Evolutionary conservation across 306 rosid genomes (phyloP).

Genomic region (Trifolium dubium): DNA sequence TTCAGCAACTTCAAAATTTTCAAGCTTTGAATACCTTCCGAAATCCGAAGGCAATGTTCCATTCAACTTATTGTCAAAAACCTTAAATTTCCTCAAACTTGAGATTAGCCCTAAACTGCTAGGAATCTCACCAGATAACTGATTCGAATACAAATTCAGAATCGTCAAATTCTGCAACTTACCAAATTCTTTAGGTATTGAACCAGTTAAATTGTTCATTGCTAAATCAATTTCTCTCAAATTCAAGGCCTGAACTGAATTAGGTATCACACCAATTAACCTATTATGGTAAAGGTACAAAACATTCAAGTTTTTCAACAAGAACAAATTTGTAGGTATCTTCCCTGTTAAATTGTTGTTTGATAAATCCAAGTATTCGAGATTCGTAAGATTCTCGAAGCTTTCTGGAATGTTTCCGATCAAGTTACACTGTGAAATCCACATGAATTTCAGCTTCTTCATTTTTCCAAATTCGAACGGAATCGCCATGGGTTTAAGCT

Average conservation of each 20-base stretch:
- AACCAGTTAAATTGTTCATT: constrained; percentile 68
- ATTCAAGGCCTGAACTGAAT: constrained; percentile 53
- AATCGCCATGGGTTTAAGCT: constrained; percentile 45
- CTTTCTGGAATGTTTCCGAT: constrained; percentile 64
- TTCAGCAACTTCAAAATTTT: constrained; percentile 60
- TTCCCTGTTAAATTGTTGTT: constrained; percentile 59
- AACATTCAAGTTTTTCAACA: constrained; percentile 47
- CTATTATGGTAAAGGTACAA: constrained; percentile 58
- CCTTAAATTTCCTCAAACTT: constrained; percentile 48
- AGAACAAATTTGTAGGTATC: constrained; percentile 61
- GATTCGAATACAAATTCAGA: constrained; percentile 57
- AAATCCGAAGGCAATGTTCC: constrained; percentile 80
- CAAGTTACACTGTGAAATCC: constrained; percentile 55
- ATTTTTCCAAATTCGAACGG: constrained; percentile 67
- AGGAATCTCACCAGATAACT: constrained; percentile 68
- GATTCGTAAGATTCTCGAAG: constrained; percentile 50
- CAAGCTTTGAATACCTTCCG: constrained; percentile 69
- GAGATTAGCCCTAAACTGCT: constrained; percentile 55
- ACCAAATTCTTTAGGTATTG: constrained; percentile 61
- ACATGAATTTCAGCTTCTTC: constrained; percentile 52
- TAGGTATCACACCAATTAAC: constrained; percentile 67
- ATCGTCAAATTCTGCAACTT: constrained; percentile 53
- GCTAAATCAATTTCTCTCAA: constrained; percentile 52
- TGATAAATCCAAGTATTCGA: constrained; percentile 60
- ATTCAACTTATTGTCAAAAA: constrained; percentile 63